phyloP scores from a whole-genome alignment of 116 monocot species.

The Trichopus zeylanicus region DNA sequence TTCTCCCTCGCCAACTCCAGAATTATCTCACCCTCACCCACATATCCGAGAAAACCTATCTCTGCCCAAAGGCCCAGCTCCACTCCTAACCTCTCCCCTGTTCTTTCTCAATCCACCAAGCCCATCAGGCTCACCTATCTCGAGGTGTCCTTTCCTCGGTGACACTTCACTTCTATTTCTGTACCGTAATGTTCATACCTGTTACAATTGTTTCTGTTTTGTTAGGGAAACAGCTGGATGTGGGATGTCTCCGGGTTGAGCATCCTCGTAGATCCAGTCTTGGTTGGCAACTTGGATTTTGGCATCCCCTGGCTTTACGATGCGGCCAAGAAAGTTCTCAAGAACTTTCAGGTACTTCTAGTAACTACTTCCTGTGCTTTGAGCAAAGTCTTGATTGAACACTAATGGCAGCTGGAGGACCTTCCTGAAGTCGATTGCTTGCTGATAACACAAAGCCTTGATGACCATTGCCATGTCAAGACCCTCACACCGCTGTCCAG shows the following conservation, averaged over 20 bases:
- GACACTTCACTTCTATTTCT: not conserved
- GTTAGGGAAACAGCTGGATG: constrained; percentile 87
- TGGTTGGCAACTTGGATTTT: constrained; percentile 94
- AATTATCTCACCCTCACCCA: too few species aligned
- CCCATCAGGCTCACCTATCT: constrained; percentile 67
- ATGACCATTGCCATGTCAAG: constrained; percentile 90
- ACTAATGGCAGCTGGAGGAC: constrained; percentile 43
- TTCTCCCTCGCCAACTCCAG: too few species aligned
- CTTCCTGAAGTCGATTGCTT: constrained; percentile 80
- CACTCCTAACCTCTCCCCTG: constrained; percentile 4
- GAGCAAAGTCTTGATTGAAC: not conserved
- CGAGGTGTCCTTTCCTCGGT: constrained; percentile 36
- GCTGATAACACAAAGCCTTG: constrained; percentile 89
- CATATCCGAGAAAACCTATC: too few species aligned
- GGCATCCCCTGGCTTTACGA: constrained; percentile 88
- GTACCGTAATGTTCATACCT: too few species aligned
- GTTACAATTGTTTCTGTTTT: not conserved
- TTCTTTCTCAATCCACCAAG: constrained; percentile 1
- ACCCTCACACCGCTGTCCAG: constrained; percentile 74
- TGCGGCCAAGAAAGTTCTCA: constrained; percentile 64
- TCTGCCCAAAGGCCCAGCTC: too few species aligned
- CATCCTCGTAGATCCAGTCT: constrained; percentile 80
- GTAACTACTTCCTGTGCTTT: not conserved
- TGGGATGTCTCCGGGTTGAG: constrained; percentile 68
- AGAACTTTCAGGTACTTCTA: constrained; percentile 35